Percentiles rank a stretch among this genome's conserved stretches.
Conservation (phyloP, 306 rosid species). For the Abrus pulchellus region DNA sequence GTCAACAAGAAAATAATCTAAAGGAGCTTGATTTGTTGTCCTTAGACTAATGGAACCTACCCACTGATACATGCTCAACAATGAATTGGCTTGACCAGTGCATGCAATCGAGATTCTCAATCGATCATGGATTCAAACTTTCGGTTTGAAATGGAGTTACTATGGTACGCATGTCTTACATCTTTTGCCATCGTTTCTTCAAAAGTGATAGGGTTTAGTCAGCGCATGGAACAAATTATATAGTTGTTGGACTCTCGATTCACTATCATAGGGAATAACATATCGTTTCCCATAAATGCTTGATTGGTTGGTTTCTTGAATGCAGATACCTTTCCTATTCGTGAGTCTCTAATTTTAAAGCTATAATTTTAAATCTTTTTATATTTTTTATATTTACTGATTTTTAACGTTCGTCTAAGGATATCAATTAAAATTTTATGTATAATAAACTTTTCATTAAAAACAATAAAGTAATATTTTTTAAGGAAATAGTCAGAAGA, state of each 20-base stretch:
- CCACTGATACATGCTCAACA: conserved; percentile 10
- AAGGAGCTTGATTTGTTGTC: neutral
- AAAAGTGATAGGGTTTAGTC: neutral
- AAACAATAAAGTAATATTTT: too few species aligned
- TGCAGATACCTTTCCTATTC: neutral
- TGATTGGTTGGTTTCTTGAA: neutral
- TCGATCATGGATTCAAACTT: neutral
- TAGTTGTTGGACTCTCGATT: neutral
- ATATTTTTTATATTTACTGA: too few species aligned
- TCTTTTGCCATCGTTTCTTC: neutral
- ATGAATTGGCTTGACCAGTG: neutral
- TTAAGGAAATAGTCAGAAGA: too few species aligned
- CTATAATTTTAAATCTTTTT: too few species aligned
- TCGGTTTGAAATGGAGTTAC: conserved; percentile 17
- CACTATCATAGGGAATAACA: neutral
- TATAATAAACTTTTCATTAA: too few species aligned
- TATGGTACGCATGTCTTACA: neutral
- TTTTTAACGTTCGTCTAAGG: too few species aligned
- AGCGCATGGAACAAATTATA: neutral
- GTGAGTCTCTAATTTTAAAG: too few species aligned
- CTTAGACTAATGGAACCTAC: conserved; percentile 10
- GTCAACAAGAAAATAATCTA: neutral
- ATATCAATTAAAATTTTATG: too few species aligned
- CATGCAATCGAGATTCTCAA: neutral
- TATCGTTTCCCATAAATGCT: neutral